Percentiles rank a stretch among this genome's conserved stretches.
Conservation (phyloP, 2,329 filamentous ascomycete genomes). For the Xylariomycetidae sp. region DNA sequence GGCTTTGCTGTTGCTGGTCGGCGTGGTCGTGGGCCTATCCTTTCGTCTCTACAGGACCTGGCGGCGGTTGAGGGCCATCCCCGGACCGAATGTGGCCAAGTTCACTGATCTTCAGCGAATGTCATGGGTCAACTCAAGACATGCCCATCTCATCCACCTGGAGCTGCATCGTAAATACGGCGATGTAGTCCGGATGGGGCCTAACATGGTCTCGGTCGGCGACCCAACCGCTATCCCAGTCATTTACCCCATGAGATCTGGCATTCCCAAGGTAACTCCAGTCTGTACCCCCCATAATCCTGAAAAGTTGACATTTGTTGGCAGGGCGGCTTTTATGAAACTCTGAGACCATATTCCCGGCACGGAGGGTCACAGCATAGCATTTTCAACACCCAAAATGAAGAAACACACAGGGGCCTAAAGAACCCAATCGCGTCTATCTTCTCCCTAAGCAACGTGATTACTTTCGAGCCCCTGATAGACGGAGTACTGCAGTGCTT, state of each 20-base stretch:
- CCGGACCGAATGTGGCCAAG: constrained; percentile 14
- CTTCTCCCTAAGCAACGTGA: constrained; percentile 16
- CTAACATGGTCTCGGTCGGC: constrained; percentile 13
- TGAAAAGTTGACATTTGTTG: not conserved
- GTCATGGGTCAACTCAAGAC: constrained; percentile 14
- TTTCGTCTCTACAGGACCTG: too few relatives aligned
- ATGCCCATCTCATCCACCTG: constrained; percentile 10
- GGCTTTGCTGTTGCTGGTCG: too few relatives aligned
- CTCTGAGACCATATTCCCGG: constrained; percentile 17
- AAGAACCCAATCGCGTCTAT: constrained; percentile 21
- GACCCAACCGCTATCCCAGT: constrained; percentile 12
- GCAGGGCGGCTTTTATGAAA: constrained; percentile 22
- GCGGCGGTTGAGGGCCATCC: constrained; percentile 15
- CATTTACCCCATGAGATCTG: constrained; percentile 14
- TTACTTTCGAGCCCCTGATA: constrained; percentile 16
- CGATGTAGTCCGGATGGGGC: constrained; percentile 13
- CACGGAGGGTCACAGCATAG: constrained; percentile 12
- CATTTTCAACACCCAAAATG: constrained; percentile 27
- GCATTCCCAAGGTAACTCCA: constrained; percentile 17
- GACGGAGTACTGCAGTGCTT: constrained; percentile 16
- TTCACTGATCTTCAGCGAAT: constrained; percentile 15
- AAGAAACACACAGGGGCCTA: constrained; percentile 22
- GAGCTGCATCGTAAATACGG: constrained; percentile 15
- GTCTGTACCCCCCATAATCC: not conserved
- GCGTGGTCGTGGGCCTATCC: too few relatives aligned